A percentile compares a stretch with the other conserved stretches of the same genome.
Evolutionary conservation across 208 protist species (phyloP).

Genomic region (Leishmania mexicana): DNA sequence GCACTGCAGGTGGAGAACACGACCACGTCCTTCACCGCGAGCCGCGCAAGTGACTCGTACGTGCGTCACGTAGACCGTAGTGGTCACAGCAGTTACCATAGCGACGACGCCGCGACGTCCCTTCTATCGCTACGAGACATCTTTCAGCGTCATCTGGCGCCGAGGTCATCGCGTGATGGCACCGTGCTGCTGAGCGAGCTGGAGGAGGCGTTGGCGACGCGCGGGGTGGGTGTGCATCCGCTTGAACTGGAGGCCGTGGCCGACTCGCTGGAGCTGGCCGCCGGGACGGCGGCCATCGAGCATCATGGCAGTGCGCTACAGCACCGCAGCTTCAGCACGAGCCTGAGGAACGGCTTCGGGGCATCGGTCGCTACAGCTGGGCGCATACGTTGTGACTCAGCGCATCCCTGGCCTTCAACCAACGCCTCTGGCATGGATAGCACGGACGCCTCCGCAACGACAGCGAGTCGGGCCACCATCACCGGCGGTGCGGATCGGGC

Average conservation of each 20-base stretch:
- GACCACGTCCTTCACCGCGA: neutral
- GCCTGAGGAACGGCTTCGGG: neutral
- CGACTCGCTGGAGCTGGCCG: slow-evolving; percentile 54
- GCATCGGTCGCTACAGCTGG: neutral
- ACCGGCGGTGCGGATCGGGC: slow-evolving; percentile 19
- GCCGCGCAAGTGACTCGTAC: neutral
- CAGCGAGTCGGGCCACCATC: neutral
- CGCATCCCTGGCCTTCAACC: neutral
- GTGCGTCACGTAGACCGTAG: neutral
- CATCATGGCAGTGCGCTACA: neutral
- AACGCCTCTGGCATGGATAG: neutral
- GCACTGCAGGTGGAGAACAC: neutral
- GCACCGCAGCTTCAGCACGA: neutral
- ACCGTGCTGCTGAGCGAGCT: slow-evolving; percentile 41
- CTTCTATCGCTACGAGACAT: slow-evolving; percentile 35
- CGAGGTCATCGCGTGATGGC: slow-evolving; percentile 8
- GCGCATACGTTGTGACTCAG: neutral
- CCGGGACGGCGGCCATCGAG: neutral
- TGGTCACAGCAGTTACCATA: neutral
- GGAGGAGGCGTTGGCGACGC: slow-evolving; percentile 27
- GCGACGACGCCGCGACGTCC: neutral
- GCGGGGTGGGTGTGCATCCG: slow-evolving; percentile 37
- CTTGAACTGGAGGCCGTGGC: slow-evolving; percentile 64
- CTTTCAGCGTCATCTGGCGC: slow-evolving; percentile 17
- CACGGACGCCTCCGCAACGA: neutral